These are phyloP conservation scores for Camelina laxa DNA, from an alignment of 345 rosid genomes.

Conservation along the genomic window DNA sequence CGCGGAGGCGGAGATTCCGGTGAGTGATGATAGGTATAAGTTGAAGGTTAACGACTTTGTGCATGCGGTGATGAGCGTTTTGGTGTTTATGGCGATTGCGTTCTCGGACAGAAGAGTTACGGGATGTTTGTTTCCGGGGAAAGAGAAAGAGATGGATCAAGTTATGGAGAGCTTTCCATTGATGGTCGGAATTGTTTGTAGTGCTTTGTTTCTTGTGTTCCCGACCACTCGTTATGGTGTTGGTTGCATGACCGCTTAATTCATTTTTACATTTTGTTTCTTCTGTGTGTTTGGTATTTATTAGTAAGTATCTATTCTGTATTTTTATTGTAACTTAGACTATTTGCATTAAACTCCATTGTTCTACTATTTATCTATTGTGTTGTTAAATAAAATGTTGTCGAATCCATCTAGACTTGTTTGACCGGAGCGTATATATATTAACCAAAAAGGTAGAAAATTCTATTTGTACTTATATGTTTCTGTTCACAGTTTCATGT, in stretches of 20 bases:
- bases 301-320: background rate
- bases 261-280: background rate
- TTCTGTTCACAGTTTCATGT: background rate
- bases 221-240: constrained; percentile 68
- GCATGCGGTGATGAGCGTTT: constrained; percentile 72
- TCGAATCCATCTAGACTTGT: background rate
- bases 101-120: constrained; percentile 73
- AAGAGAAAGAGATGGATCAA: constrained; percentile 74
- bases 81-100: constrained; percentile 77
- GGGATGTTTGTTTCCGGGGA: constrained; percentile 62
- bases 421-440: background rate
- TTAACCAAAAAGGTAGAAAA: too few species aligned
- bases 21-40: constrained; percentile 65
- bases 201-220: constrained; percentile 72
- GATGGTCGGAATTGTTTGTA: constrained; percentile 75
- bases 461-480: background rate
- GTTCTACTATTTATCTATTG: background rate
- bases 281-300: background rate
- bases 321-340: background rate
- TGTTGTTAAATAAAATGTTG: background rate
- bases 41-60: constrained; percentile 64
- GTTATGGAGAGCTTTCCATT: constrained; percentile 86
- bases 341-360: background rate
- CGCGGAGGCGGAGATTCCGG: constrained; percentile 49
- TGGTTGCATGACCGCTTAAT: constrained; percentile 66